Evolutionary conservation across 2,329 filamentous ascomycete species (phyloP), one percentile per base, ranked within the genome.

Genomic region (Diaporthe nobilis): DNA sequence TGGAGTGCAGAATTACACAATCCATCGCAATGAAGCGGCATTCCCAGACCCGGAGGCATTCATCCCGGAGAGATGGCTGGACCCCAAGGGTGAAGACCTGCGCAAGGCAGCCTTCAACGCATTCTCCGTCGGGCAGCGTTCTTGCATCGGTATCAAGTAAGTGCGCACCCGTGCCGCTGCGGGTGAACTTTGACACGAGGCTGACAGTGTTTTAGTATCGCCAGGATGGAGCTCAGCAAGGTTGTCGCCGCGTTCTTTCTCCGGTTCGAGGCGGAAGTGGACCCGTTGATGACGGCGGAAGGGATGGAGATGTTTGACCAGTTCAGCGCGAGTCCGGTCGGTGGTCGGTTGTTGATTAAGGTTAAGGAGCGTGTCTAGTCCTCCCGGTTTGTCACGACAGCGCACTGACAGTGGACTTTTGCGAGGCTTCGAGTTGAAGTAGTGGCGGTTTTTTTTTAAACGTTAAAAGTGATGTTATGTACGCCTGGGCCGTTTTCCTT

Each of bases 281-380:
- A 51, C 13, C 31, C 28, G 9, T 25, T 31, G 0, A 51, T 67
- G 63, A 37, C 28, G 2, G 31, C 34, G 7, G 44, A 67, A 8
- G 44, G 20, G 7, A 51, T 67, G 44, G 44, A 37, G 31, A 37
- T 51, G 44, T 37, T 67, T 20, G 44, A 67, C 12, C 63, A 67
- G 44, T 67, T 67, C 22, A 67, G 63, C 37, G 63, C 44, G 12
- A 67, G 63, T 4, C 63, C 63, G 13, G 63, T 51, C 31, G 63
- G 44, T 37, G 63, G 63, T 7, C n/a, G 63, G 20, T 10, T 67
- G 4, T 37, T 67, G 44, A 51, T 67, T 22, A 51, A 22, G 63
- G 44, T 51, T 25, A 31, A 51, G 28, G 28, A 67, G 31, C 44
- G 63, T 22, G 51, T 28, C 13, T 55, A 55, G 51, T 28, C 51